Conservation (phyloP, 148 eudicot genomes). For the Cornus kousa region DNA sequence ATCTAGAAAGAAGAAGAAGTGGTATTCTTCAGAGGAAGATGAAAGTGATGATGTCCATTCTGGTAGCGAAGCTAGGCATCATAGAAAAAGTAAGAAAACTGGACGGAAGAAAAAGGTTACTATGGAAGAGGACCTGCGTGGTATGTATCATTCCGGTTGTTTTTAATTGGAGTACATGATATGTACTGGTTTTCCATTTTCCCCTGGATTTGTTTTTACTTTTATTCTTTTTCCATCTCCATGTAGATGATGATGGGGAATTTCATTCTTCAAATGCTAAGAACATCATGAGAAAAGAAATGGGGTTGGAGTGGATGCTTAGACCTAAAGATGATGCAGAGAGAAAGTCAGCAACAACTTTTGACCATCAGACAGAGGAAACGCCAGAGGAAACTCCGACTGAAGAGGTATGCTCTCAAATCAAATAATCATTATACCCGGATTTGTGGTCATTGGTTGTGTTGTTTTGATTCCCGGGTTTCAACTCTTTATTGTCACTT, state of each 20-base stretch:
- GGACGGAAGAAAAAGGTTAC: no score
- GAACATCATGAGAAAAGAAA: conserved; percentile 60
- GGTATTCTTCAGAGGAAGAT: conserved; percentile 79
- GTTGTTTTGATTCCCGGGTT: background rate
- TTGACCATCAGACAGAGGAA: conserved; percentile 20
- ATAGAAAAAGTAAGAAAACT: no score
- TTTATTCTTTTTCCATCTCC: no score
- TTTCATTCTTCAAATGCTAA: conserved; percentile 21
- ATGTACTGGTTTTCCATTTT: no score
- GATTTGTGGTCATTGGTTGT: background rate
- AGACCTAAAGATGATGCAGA: conserved; percentile 52
- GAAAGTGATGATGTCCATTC: no score
- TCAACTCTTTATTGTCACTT: background rate
- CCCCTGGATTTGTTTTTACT: no score
- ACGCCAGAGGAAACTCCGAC: conserved; percentile 39
- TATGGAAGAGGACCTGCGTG: no score
- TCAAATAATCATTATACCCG: background rate
- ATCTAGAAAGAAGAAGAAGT: conserved; percentile 68
- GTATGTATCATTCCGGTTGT: no score
- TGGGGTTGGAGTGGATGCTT: conserved; percentile 97
- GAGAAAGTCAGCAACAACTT: conserved; percentile 23
- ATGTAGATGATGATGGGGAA: conserved; percentile 31
- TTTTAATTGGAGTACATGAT: no score
- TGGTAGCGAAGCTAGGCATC: no score
- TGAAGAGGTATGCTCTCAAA: conserved; percentile 53